Conservation (phyloP, 1,284 basidiomycete species). For the Boletus semigastroideus region DNA sequence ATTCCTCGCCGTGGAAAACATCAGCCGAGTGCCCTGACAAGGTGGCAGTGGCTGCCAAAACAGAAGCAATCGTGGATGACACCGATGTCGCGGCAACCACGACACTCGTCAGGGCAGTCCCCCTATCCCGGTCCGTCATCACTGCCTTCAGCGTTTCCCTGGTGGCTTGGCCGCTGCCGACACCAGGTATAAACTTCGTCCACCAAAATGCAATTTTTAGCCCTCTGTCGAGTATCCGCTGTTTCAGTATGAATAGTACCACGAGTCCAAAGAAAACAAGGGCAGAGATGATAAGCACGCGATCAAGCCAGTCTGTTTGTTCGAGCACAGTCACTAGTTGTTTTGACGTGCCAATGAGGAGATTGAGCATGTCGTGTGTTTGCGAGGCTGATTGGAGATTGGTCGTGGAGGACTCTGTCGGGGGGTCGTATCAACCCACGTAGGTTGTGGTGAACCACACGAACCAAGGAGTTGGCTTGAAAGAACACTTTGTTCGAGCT, state of each 20-base stretch:
- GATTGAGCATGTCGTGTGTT: slow-evolving; percentile 77
- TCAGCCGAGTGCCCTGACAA: neutral
- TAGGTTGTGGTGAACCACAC: slow-evolving; percentile 20
- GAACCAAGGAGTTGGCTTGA: slow-evolving; percentile 82
- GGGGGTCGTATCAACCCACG: neutral
- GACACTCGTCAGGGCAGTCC: slow-evolving; percentile 10
- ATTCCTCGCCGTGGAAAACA: neutral
- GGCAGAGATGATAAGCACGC: slow-evolving; percentile 75
- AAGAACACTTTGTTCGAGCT: slow-evolving; percentile 86
- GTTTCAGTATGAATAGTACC: slow-evolving; percentile 83
- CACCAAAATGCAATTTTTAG: slow-evolving; percentile 75
- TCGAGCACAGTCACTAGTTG: slow-evolving; percentile 84
- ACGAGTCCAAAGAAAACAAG: slow-evolving; percentile 84
- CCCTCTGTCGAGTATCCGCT: slow-evolving; percentile 76
- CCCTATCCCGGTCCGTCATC: neutral
- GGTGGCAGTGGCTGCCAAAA: slow-evolving; percentile 8
- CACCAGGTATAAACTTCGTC: slow-evolving; percentile 64
- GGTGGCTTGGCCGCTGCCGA: neutral
- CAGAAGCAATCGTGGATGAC: slow-evolving; percentile 15
- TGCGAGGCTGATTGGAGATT: slow-evolving; percentile 72
- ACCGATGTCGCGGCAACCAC: slow-evolving; percentile 3
- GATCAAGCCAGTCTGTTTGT: slow-evolving; percentile 89
- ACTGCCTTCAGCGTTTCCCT: neutral
- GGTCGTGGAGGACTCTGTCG: slow-evolving; percentile 75
- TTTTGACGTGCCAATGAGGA: slow-evolving; percentile 76